These are phyloP conservation scores for bread wheat (Triticum aestivum) DNA, from an alignment of 176 grass and related monocot genomes.

Conservation along the genomic window DNA sequence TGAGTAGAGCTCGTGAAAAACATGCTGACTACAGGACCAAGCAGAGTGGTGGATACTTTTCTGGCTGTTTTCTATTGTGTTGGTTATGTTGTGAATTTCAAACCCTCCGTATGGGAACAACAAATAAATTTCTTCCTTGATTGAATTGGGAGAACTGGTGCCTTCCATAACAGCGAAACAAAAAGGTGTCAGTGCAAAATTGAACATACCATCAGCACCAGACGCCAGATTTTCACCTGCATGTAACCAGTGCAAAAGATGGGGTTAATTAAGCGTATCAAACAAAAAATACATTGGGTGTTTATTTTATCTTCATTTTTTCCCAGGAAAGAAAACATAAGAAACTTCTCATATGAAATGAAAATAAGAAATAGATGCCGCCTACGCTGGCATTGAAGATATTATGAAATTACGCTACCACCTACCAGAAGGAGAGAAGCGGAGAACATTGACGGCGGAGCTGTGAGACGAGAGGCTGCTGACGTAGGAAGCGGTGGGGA, in stretches of 20 bases:
- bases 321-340: not conserved
- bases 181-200: not conserved
- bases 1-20: not conserved
- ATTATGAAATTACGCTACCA: not conserved
- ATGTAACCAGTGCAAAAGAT: not conserved
- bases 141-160: not conserved
- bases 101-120: not conserved
- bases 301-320: not conserved
- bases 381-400: not conserved
- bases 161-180: not conserved
- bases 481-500: conserved; percentile 70
- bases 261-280: not conserved
- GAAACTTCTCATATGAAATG: not conserved
- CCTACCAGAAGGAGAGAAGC: conserved; percentile 92
- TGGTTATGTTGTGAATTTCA: not conserved
- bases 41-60: not conserved
- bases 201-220: conserved; percentile 77
- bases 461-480: conserved; percentile 69
- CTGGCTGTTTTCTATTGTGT: not conserved
- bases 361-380: not conserved
- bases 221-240: conserved; percentile 84
- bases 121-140: not conserved
- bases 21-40: not conserved
- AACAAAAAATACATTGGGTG: not conserved
- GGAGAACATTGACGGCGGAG: conserved; percentile 81